Base-by-base conservation (phyloP, 2,329 filamentous ascomycete genomes). In the Cryphonectria carpinicola region DNA sequence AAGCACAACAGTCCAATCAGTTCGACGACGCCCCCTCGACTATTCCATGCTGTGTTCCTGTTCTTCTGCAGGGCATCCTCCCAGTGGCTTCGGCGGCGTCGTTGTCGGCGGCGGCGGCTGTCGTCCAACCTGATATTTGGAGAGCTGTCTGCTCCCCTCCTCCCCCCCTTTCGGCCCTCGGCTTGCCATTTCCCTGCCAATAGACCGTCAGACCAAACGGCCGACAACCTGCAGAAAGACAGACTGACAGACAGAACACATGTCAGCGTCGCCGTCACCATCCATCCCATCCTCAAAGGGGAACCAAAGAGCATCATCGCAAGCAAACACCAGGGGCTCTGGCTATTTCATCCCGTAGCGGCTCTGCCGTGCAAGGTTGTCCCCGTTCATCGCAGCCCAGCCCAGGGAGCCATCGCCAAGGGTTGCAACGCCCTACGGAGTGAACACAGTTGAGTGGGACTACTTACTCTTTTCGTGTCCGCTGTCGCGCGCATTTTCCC, bases 11-110 rank as follows among this genome's bases (percentile, higher is more conserved):
- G 62, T 56, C 65, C 68, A 68, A 58, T 66, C 71, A 72, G 61
- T 65, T 35, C 65, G 28, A 66, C 37, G 28, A 63, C 67, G 60
- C 35, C 62, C 62, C 41, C 52, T 56, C 64, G 65, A 68, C 68
- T 68, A 72, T 72, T 68, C 37, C 65, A 69, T 62, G 65, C 61
- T 67, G 68, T 69, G 65, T 60, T 46, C 68, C 65, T 72, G 65
- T 8, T 43, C 61, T 70, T 65, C 70, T 68, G 70, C 68, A 72
- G 52, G 37, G 52, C 67, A 65, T 69, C 54, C 39, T 69, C 62
- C 49, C 67, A 13, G 52, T 46, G 37, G 49, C 61, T 52, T 37
- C 17, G 49, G 61, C 67, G 41, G 61, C 19, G 46, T 8, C 67
- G 41, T 52, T 6, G 7, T n/a, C 22, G 46, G 6, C 46, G 46